A percentile compares a stretch with the other conserved stretches of the same genome.
These are phyloP conservation scores for Colletotrichum siamense DNA, from an alignment of 2,329 filamentous ascomycete genomes.

Conservation along the genomic window DNA sequence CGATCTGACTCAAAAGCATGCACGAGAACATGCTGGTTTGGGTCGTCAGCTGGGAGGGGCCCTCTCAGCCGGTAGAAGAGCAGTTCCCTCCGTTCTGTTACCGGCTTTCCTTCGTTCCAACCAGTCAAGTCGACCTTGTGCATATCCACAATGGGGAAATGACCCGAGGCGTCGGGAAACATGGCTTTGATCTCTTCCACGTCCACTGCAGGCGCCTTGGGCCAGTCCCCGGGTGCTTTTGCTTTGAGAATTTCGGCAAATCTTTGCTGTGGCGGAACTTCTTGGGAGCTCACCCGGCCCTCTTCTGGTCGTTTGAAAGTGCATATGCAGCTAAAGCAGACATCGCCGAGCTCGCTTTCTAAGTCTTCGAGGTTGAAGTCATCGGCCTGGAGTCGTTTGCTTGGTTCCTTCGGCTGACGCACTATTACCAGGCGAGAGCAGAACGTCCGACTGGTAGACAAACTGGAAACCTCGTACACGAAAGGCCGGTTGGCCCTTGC, in stretches of 20 bases:
- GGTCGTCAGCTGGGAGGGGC: slow-evolving; percentile 43
- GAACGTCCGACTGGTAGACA: slow-evolving; percentile 53
- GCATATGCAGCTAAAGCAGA: slow-evolving; percentile 56
- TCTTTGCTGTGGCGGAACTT: slow-evolving; percentile 44
- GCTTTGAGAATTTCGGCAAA: slow-evolving; percentile 46
- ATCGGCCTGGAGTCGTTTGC: background rate
- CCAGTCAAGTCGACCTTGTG: slow-evolving; percentile 57
- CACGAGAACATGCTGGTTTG: slow-evolving; percentile 51
- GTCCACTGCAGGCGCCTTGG: slow-evolving; percentile 50
- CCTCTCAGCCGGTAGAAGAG: slow-evolving; percentile 53
- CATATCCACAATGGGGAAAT: slow-evolving; percentile 58
- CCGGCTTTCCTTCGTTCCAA: slow-evolving; percentile 46
- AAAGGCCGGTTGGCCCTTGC: slow-evolving; percentile 56
- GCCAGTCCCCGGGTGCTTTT: slow-evolving; percentile 46
- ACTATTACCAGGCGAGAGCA: slow-evolving; percentile 54
- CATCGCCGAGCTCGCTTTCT: slow-evolving; percentile 39
- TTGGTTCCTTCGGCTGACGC: slow-evolving; percentile 29
- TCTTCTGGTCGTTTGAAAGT: slow-evolving; percentile 54
- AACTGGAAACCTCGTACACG: slow-evolving; percentile 52
- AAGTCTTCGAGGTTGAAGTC: slow-evolving; percentile 37
- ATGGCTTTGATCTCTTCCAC: slow-evolving; percentile 42
- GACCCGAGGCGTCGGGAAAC: slow-evolving; percentile 43
- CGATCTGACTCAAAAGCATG: slow-evolving; percentile 59
- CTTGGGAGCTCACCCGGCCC: slow-evolving; percentile 43
- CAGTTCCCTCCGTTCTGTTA: slow-evolving; percentile 53